Percentiles rank a stretch among this genome's conserved stretches.
Evolutionary conservation across 176 grass and related monocot genomes (phyloP).

Genomic region (Saccharum spontaneum): DNA sequence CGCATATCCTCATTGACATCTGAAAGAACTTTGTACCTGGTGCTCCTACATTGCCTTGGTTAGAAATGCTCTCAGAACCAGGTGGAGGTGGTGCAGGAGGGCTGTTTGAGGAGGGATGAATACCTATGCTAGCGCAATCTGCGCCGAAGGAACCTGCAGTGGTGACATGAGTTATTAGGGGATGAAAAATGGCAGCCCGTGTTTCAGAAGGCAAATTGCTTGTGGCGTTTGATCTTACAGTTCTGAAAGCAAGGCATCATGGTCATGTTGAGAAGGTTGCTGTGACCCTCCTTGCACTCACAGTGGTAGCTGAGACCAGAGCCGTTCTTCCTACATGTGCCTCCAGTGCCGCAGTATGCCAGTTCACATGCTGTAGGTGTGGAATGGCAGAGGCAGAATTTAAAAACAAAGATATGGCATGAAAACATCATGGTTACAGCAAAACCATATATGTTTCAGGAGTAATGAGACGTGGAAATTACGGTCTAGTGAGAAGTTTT

Average conservation of each 20-base stretch:
- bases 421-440: background rate
- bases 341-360: slow-evolving; percentile 61
- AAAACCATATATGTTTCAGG: background rate
- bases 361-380: slow-evolving; percentile 58
- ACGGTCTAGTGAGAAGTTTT: slow-evolving; percentile 67
- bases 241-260: slow-evolving; percentile 66
- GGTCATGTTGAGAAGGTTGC: slow-evolving; percentile 76
- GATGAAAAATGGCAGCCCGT: background rate
- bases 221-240: slow-evolving; percentile 49
- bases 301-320: slow-evolving; percentile 61
- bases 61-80: slow-evolving; percentile 22
- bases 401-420: background rate
- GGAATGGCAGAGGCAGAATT: background rate
- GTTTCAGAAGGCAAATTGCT: background rate
- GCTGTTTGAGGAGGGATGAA: slow-evolving; percentile 38
- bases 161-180: background rate
- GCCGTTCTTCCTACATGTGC: slow-evolving; percentile 63
- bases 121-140: slow-evolving; percentile 63
- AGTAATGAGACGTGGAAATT: slow-evolving; percentile 25
- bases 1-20: background rate
- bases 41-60: slow-evolving; percentile 9
- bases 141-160: slow-evolving; percentile 70
- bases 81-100: slow-evolving; percentile 33
- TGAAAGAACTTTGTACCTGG: slow-evolving; percentile 14
- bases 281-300: slow-evolving; percentile 59